Percentiles rank a stretch among this genome's conserved stretches.
phyloP scores from a whole-genome alignment of 345 rosid species.

The Murraya koenigii region DNA sequence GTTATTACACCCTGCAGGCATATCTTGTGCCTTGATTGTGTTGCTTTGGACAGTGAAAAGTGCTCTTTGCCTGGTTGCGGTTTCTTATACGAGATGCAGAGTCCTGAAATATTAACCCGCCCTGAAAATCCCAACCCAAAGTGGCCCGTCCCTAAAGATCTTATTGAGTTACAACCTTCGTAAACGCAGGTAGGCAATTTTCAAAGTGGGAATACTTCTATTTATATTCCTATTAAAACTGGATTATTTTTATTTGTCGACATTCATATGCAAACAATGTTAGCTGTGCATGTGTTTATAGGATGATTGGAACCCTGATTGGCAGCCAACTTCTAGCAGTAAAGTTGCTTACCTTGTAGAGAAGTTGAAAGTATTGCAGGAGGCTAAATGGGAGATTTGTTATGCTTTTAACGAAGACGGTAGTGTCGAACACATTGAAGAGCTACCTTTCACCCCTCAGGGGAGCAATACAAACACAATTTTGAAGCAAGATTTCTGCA shows the following conservation, averaged over 20 bases:
- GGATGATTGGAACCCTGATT: constrained; percentile 99
- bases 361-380: constrained; percentile 65
- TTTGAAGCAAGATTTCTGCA: constrained; percentile 19
- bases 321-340: constrained; percentile 96
- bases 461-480: constrained; percentile 18
- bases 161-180: constrained; percentile 94
- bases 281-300: constrained; percentile 27
- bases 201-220: constrained; percentile 4
- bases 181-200: constrained; percentile 68
- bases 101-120: constrained; percentile 71
- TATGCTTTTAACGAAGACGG: constrained; percentile 23
- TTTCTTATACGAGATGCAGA: constrained; percentile 80
- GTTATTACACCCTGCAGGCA: constrained; percentile 91
- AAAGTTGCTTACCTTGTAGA: constrained; percentile 79
- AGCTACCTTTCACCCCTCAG: constrained; percentile 19
- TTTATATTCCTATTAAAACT: background rate
- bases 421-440: constrained; percentile 25
- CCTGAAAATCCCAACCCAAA: constrained; percentile 95
- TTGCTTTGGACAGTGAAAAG: constrained; percentile 66
- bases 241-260: background rate
- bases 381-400: constrained; percentile 32
- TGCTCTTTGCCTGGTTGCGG: constrained; percentile 79
- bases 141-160: constrained; percentile 97
- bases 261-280: constrained; percentile 6
- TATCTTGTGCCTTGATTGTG: constrained; percentile 86